phyloP scores from a whole-genome alignment of 495 filamentous ascomycete species.

The Neurospora sp. region DNA sequence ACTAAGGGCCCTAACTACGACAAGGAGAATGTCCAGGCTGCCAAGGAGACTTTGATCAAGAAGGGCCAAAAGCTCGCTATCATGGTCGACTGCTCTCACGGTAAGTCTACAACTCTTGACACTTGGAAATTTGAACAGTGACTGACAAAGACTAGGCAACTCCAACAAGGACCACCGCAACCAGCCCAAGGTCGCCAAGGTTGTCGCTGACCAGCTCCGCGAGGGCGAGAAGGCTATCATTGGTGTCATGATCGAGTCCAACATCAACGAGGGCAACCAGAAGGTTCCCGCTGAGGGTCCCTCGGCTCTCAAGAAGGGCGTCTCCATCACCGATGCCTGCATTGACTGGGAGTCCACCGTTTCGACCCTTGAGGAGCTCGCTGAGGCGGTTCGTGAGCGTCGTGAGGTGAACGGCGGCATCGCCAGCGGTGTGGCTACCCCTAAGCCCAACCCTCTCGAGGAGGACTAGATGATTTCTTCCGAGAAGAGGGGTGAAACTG shows the following conservation, averaged over 20 bases:
- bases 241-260: slow-evolving; percentile 97
- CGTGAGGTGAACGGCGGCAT: slow-evolving; percentile 36
- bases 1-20: slow-evolving; percentile 93
- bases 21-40: slow-evolving; percentile 63
- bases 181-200: slow-evolving; percentile 84
- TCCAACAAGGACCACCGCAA: slow-evolving; percentile 72
- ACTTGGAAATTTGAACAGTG: background rate
- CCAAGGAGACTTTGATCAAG: slow-evolving; percentile 69
- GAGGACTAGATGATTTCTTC: slow-evolving; percentile 26
- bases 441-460: slow-evolving; percentile 30
- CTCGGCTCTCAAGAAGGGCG: slow-evolving; percentile 71
- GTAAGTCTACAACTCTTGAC: slow-evolving; percentile 29
- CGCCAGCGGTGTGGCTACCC: slow-evolving; percentile 12
- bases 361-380: slow-evolving; percentile 73
- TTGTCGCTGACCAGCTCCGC: slow-evolving; percentile 72
- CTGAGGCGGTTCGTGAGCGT: slow-evolving; percentile 70
- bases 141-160: slow-evolving; percentile 42
- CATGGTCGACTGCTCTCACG: slow-evolving; percentile 98
- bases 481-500: background rate
- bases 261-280: slow-evolving; percentile 92
- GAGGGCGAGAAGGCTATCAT: slow-evolving; percentile 82
- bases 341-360: slow-evolving; percentile 90
- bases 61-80: slow-evolving; percentile 82
- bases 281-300: slow-evolving; percentile 83
- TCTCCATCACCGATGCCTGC: slow-evolving; percentile 96